A percentile compares a stretch with the other conserved stretches of the same genome.
phyloP scores from a whole-genome alignment of 129 eudicot species.

The Deinandra increscens region DNA sequence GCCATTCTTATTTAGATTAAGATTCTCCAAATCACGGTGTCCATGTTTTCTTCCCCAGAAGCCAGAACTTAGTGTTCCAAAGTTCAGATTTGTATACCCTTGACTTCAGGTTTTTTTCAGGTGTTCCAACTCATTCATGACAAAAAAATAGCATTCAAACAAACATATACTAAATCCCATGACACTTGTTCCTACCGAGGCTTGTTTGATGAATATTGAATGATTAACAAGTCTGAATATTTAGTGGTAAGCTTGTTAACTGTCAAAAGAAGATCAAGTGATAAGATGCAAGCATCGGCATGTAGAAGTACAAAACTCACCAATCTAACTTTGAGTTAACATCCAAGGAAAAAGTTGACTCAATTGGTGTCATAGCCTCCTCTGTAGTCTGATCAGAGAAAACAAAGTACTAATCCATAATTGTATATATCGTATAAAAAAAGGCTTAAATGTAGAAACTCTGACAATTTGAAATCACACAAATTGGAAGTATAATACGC shows the following conservation, averaged over 20 bases:
- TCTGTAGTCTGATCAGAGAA: constrained; percentile 70
- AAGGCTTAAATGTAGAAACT: not conserved
- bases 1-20: not conserved
- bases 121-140: constrained; percentile 1
- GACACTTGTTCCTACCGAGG: not conserved
- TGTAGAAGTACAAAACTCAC: constrained; percentile 43
- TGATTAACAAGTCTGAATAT: not conserved
- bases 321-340: constrained; percentile 92
- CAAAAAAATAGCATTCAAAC: not conserved
- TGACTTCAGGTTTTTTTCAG: not conserved
- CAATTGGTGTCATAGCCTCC: constrained; percentile 99
- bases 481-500: not conserved
- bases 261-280: constrained; percentile 9
- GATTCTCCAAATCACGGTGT: constrained; percentile 4
- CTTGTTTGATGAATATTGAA: not conserved
- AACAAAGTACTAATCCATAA: constrained; percentile 11
- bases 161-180: not conserved
- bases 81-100: not conserved
- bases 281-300: constrained; percentile 10
- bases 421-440: not conserved
- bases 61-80: not conserved
- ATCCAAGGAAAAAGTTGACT: constrained; percentile 95
- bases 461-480: not conserved
- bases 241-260: constrained; percentile 20
- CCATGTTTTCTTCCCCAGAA: not conserved